Evolutionary conservation across 345 rosid species (phyloP).

Genomic region (Kernera saxatilis): DNA sequence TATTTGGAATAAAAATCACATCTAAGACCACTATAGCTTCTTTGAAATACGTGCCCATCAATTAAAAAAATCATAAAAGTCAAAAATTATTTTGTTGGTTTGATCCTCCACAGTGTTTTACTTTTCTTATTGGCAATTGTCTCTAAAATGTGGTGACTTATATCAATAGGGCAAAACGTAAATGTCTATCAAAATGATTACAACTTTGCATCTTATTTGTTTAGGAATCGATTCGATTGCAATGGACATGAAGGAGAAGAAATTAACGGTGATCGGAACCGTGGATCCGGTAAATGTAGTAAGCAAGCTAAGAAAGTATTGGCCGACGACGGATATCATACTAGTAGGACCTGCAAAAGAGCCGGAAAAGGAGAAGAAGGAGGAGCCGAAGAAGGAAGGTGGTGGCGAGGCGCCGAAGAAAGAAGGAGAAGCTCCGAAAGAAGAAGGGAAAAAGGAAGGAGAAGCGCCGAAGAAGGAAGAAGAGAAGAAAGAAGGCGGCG

Average conservation of each 20-base stretch:
- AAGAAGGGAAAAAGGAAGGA: constrained; percentile 55
- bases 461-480: constrained; percentile 29
- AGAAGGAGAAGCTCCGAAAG: constrained; percentile 50
- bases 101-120: not conserved
- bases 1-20: constrained; percentile 11
- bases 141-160: not conserved
- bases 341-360: constrained; percentile 81
- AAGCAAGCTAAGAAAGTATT: constrained; percentile 73
- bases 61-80: not conserved
- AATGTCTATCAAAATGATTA: not conserved
- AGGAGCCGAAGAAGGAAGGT: constrained; percentile 57
- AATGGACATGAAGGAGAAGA: constrained; percentile 78
- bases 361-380: constrained; percentile 75
- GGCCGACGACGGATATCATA: constrained; percentile 60
- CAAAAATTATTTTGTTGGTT: not conserved
- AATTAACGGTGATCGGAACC: constrained; percentile 62
- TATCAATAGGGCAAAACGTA: not conserved
- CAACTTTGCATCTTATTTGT: not conserved
- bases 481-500: constrained; percentile 37
- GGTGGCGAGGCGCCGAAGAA: constrained; percentile 42
- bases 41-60: constrained; percentile 28
- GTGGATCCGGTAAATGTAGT: constrained; percentile 71
- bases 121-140: not conserved
- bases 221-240: constrained; percentile 79
- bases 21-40: constrained; percentile 22